Evolutionary conservation across 73 alveolate genomes (phyloP), one percentile per base, ranked within the genome.

Genomic region (Tetrahymena elliotti): DNA sequence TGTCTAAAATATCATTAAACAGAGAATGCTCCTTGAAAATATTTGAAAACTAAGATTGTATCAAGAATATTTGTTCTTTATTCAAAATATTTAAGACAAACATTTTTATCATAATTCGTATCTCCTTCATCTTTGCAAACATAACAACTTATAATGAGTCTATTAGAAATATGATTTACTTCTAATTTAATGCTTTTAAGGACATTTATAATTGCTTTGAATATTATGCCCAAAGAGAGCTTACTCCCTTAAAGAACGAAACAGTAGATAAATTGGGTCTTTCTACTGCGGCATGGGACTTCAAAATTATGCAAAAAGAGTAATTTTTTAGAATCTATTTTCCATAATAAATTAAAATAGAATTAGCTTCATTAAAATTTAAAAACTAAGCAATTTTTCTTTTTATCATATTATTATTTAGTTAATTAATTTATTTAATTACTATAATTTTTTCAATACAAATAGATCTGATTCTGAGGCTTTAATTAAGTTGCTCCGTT

Each of bases 381-480:
- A n/a, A n/a, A n/a, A n/a, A n/a, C n/a, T n/a, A n/a, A n/a, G n/a
- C n/a, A n/a, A n/a, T n/a, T n/a, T n/a, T n/a, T n/a, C n/a, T n/a
- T n/a, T n/a, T n/a, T n/a, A n/a, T n/a, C n/a, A n/a, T n/a, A n/a
- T n/a, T n/a, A n/a, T n/a, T n/a, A n/a, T n/a, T n/a, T n/a, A n/a
- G n/a, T n/a, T n/a, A n/a, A n/a, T n/a, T n/a, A n/a, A n/a, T n/a
- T n/a, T n/a, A 12, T 22, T 93, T 33, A 34, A 93, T 22, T 68
- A n/a, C n/a, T n/a, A n/a, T n/a, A n/a, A n/a, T n/a, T n/a, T n/a
- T n/a, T n/a, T n/a, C n/a, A n/a, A n/a, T n/a, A n/a, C n/a, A n/a
- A n/a, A n/a, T n/a, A 94, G 96, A 94, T 84, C 93, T n/a, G 95
- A 94, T 94, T 84, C 93, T 33, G 96, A 94, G 35, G 96, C 96